Evolutionary conservation across 1,284 basidiomycete genomes (phyloP).

Genomic region (Tilletia setariae): DNA sequence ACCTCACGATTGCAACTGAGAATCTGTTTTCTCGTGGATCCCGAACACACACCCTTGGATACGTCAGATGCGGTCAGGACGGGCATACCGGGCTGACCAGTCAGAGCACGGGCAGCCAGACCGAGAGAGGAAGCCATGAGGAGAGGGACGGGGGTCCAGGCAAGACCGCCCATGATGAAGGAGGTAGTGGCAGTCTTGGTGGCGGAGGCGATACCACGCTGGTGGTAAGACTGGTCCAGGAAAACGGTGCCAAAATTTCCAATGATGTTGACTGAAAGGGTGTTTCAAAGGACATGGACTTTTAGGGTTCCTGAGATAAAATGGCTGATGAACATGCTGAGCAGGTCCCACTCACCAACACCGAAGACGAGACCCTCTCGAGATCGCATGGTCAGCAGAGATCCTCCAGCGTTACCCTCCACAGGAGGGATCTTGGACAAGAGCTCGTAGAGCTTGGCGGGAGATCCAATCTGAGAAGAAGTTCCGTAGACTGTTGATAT

Average conservation of each 20-base stretch:
- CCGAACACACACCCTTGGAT: slow-evolving; percentile 16
- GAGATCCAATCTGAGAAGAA: slow-evolving; percentile 37
- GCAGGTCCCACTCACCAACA: slow-evolving; percentile 53
- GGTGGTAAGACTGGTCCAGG: slow-evolving; percentile 57
- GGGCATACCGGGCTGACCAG: slow-evolving; percentile 36
- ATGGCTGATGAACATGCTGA: too few species aligned
- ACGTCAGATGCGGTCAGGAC: slow-evolving; percentile 34
- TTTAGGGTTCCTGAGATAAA: too few species aligned
- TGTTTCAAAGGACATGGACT: too few species aligned
- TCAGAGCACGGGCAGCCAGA: slow-evolving; percentile 61
- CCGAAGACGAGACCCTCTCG: slow-evolving; percentile 81
- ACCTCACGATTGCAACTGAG: too few species aligned
- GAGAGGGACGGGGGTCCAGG: slow-evolving; percentile 66
- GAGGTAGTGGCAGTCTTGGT: slow-evolving; percentile 81
- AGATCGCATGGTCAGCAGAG: slow-evolving; percentile 73
- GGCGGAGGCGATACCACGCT: slow-evolving; percentile 79
- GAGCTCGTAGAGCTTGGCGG: slow-evolving; percentile 55
- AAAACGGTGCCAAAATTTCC: slow-evolving; percentile 38
- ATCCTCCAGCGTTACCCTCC: slow-evolving; percentile 63
- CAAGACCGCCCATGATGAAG: slow-evolving; percentile 80
- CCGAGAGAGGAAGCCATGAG: slow-evolving; percentile 64
- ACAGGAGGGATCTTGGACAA: slow-evolving; percentile 60
- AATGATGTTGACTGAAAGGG: slow-evolving; percentile 64
- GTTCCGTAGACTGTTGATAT: slow-evolving; percentile 71
- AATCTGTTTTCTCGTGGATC: background rate